Evolutionary conservation across 208 protist genomes (phyloP).

Genomic region (Trypanosoma grayi): DNA sequence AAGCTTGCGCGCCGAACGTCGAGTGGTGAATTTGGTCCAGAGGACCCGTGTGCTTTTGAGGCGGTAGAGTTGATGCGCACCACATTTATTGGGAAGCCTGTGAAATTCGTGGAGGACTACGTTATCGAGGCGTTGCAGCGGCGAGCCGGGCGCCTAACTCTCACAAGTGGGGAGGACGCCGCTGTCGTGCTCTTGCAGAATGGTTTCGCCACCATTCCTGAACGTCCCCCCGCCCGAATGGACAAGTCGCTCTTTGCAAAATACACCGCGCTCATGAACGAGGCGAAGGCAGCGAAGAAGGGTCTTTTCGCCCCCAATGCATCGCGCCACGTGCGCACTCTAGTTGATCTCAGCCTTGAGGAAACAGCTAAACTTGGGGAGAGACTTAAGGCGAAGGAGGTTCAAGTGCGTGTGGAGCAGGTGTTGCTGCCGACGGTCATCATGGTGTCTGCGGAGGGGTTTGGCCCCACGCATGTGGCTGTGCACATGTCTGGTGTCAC

Average conservation of each 20-base stretch:
- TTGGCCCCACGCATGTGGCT: constrained; percentile 60
- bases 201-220: constrained; percentile 67
- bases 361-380: constrained; percentile 42
- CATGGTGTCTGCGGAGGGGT: constrained; percentile 41
- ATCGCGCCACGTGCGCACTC: constrained; percentile 50
- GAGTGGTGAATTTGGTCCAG: constrained; percentile 60
- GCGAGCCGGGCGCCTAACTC: constrained; percentile 62
- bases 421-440: constrained; percentile 58
- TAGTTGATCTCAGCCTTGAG: constrained; percentile 46
- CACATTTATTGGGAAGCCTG: constrained; percentile 83
- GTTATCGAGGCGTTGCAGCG: constrained; percentile 79
- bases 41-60: constrained; percentile 88
- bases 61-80: constrained; percentile 81
- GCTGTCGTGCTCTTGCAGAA: constrained; percentile 65
- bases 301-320: constrained; percentile 71
- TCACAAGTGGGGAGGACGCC: constrained; percentile 56
- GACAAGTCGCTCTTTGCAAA: constrained; percentile 66
- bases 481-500: constrained; percentile 81
- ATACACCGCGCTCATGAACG: constrained; percentile 49
- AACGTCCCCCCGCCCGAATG: constrained; percentile 52
- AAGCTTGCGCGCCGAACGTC: constrained; percentile 54
- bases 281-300: constrained; percentile 50
- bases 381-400: constrained; percentile 46
- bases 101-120: constrained; percentile 86
- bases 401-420: constrained; percentile 76